phyloP scores from a whole-genome alignment of 2,329 filamentous ascomycete genomes.

The Colletotrichum echinochloae region DNA sequence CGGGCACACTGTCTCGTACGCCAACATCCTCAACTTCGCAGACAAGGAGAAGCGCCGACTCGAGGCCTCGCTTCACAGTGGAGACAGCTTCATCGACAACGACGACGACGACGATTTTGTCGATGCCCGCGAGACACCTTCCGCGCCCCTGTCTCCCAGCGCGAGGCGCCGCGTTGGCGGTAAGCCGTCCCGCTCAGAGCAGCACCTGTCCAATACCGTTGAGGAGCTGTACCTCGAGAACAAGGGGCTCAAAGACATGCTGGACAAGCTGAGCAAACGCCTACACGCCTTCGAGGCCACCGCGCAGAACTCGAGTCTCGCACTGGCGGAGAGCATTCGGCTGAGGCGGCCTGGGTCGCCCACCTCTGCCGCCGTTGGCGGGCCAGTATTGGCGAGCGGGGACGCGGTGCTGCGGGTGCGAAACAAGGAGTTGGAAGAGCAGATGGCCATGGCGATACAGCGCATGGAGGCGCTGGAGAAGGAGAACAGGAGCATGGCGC shows the following conservation, averaged over 20 bases:
- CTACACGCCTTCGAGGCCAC: constrained; percentile 95
- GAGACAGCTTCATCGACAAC: constrained; percentile 66
- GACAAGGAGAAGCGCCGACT: constrained; percentile 74
- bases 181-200: constrained; percentile 54
- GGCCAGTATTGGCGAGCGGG: constrained; percentile 38
- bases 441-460: constrained; percentile 67
- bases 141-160: constrained; percentile 57
- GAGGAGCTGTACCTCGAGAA: constrained; percentile 95
- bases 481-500: constrained; percentile 66
- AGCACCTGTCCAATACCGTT: constrained; percentile 72
- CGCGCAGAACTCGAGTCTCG: constrained; percentile 87
- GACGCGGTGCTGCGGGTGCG: constrained; percentile 58
- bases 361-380: constrained; percentile 46
- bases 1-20: constrained; percentile 92
- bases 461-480: constrained; percentile 76
- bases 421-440: constrained; percentile 75
- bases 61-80: constrained; percentile 61
- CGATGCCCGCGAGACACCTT: constrained; percentile 78
- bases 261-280: constrained; percentile 87
- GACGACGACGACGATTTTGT: constrained; percentile 88
- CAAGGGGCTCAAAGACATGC: constrained; percentile 82
- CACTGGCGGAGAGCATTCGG: constrained; percentile 85
- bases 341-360: constrained; percentile 70
- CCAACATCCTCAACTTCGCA: constrained; percentile 82
- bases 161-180: constrained; percentile 54